A percentile compares a stretch with the other conserved stretches of the same genome.
These are phyloP conservation scores for Monosporascus ibericus DNA, from an alignment of 2,329 filamentous ascomycete species.

Conservation along the genomic window DNA sequence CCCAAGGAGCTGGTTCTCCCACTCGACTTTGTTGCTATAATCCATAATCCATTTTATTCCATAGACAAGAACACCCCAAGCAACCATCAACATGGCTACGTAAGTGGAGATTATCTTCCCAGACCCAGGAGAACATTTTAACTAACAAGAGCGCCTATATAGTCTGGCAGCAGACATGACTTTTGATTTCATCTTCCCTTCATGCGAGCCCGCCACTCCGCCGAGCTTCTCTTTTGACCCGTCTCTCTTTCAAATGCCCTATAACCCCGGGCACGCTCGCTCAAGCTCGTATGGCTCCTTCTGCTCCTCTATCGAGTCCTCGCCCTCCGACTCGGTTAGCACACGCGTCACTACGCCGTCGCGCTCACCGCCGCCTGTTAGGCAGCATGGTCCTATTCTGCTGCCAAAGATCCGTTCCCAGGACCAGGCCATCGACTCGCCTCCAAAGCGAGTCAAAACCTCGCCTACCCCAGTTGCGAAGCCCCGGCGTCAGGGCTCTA, in stretches of 20 bases:
- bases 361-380: slow-evolving; percentile 61
- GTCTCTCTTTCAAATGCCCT: slow-evolving; percentile 50
- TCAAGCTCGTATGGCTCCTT: slow-evolving; percentile 60
- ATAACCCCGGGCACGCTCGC: slow-evolving; percentile 50
- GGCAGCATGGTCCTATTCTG: slow-evolving; percentile 72
- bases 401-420: slow-evolving; percentile 82
- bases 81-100: slow-evolving; percentile 35
- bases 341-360: slow-evolving; percentile 64
- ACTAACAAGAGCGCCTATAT: slow-evolving; percentile 20
- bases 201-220: slow-evolving; percentile 44
- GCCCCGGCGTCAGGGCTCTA: slow-evolving; percentile 24
- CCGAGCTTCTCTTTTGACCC: slow-evolving; percentile 51
- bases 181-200: slow-evolving; percentile 55
- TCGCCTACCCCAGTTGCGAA: slow-evolving; percentile 36
- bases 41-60: slow-evolving; percentile 23
- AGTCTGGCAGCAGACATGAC: slow-evolving; percentile 59
- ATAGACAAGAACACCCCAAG: slow-evolving; percentile 17
- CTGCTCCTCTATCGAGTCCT: slow-evolving; percentile 60
- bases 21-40: slow-evolving; percentile 16
- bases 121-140: slow-evolving; percentile 8
- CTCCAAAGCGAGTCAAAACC: slow-evolving; percentile 53
- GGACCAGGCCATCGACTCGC: slow-evolving; percentile 64
- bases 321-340: slow-evolving; percentile 58
- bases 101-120: slow-evolving; percentile 23
- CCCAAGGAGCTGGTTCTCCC: slow-evolving; percentile 26